Evolutionary conservation across 1,284 basidiomycete genomes (phyloP), one percentile per base, ranked within the genome.

Genomic region (Puccinia coronata): DNA sequence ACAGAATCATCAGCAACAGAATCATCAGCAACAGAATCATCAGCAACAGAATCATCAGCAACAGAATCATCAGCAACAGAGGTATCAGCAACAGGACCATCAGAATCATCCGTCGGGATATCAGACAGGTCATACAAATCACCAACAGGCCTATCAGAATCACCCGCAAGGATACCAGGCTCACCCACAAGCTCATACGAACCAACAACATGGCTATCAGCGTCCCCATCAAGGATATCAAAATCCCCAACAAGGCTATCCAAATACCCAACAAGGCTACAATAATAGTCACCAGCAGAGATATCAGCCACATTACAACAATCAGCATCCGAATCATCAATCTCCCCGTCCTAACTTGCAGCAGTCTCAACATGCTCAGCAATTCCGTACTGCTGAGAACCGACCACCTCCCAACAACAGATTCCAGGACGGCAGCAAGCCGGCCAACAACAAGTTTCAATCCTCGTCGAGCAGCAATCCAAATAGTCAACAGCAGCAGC

Each of bases 291-390:
- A 49, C 18, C 36, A 39, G n/a, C 49, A 31, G 8, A 5, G 28
- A 6, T 39, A 39, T 39, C 63, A 67, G 41, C 63, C 18, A 2
- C 53, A 49, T 8, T 43, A 55, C 20, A 49, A 75, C 3, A 49
- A 57, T 25, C 55, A 63, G 23, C 51, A 57, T 43, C 53, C 36
- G n/a, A 31, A 61, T 34, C 43, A 63, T 20, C 59, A 65, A 23
- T 43, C 25, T 49, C n/a, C n/a, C n/a, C 43, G 43, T 70, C 67
- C 67, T 12, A 9, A 73, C 31, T 57, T 43, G 1, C 55, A 69
- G 28, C 59, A 78, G 43, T 25, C 31, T 3, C 43, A 49, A 67
- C 31, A 78, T 49, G 12, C n/a, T 41, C 59, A 43, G 28, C 76
- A 53, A 12, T 49, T n/a, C 20, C 63, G 6, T 12, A 28, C 25